These are phyloP conservation scores for Rubus parviflorus DNA, from an alignment of 306 rosid species.

Conservation along the genomic window DNA sequence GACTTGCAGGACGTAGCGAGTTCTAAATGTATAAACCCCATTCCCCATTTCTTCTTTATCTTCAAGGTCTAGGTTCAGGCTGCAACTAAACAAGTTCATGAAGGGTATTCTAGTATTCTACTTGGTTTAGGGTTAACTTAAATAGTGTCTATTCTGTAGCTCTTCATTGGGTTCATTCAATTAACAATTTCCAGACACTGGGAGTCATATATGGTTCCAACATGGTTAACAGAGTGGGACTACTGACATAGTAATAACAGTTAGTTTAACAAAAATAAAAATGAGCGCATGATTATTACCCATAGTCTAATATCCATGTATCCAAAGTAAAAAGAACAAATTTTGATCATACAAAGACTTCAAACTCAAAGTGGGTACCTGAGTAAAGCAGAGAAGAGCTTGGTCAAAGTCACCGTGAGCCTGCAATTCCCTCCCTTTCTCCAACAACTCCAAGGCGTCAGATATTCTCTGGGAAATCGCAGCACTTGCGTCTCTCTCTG, in stretches of 20 bases:
- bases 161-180: not conserved
- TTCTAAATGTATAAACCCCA: not conserved
- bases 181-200: too few species aligned
- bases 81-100: not conserved
- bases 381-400: constrained; percentile 65
- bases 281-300: too few species aligned
- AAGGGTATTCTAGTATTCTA: not conserved
- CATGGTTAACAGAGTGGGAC: too few species aligned
- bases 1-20: not conserved
- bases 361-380: constrained; percentile 31
- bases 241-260: too few species aligned
- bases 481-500: constrained; percentile 57
- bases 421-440: constrained; percentile 71
- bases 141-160: too few species aligned
- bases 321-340: not conserved
- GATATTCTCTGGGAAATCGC: constrained; percentile 51
- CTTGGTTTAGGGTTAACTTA: not conserved
- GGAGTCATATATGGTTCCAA: too few species aligned
- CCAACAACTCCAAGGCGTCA: constrained; percentile 61
- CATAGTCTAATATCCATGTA: not conserved
- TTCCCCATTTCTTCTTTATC: not conserved
- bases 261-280: too few species aligned
- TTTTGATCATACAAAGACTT: not conserved
- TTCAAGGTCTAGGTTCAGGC: not conserved
- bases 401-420: constrained; percentile 64